Percentiles rank a stretch among this genome's conserved stretches.
Evolutionary conservation across 495 filamentous ascomycete species (phyloP).

Genomic region (Poronia punctata): DNA sequence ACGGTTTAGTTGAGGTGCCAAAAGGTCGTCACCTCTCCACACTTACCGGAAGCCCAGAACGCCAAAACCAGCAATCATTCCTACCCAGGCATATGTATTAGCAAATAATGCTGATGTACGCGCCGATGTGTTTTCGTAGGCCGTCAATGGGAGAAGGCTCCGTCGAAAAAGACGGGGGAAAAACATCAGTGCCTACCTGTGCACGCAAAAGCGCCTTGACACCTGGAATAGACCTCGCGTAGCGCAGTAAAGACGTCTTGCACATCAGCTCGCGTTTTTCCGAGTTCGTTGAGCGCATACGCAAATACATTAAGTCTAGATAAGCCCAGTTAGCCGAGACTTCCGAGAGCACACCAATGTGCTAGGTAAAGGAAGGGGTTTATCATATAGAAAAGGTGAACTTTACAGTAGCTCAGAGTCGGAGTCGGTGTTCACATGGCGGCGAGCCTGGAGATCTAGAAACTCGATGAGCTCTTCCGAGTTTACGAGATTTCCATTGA

Average conservation of each 20-base stretch:
- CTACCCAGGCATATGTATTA: conserved; percentile 55
- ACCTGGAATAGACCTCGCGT: conserved; percentile 65
- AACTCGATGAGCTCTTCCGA: conserved; percentile 69
- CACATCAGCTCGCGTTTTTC: conserved; percentile 87
- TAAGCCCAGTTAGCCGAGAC: too few relatives aligned
- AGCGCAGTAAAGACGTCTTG: conserved; percentile 82
- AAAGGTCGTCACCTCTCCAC: neutral
- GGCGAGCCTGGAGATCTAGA: conserved; percentile 81
- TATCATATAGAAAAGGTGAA: neutral
- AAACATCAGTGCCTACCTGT: too few relatives aligned
- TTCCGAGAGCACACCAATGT: neutral
- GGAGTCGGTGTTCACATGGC: conserved; percentile 95
- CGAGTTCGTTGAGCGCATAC: conserved; percentile 88
- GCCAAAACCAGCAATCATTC: conserved; percentile 92
- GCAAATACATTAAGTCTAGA: conserved; percentile 95
- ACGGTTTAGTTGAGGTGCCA: neutral
- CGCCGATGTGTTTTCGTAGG: conserved; percentile 5
- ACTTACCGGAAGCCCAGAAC: conserved; percentile 66
- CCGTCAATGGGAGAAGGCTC: neutral
- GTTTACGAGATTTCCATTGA: conserved; percentile 95
- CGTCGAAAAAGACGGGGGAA: neutral
- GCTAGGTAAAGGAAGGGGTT: neutral
- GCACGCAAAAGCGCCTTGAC: conserved; percentile 80
- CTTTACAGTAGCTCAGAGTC: conserved; percentile 69
- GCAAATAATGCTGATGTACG: conserved; percentile 8